phyloP scores from a whole-genome alignment of 169 alveolate genomes.

The Plasmodium yoelii region DNA sequence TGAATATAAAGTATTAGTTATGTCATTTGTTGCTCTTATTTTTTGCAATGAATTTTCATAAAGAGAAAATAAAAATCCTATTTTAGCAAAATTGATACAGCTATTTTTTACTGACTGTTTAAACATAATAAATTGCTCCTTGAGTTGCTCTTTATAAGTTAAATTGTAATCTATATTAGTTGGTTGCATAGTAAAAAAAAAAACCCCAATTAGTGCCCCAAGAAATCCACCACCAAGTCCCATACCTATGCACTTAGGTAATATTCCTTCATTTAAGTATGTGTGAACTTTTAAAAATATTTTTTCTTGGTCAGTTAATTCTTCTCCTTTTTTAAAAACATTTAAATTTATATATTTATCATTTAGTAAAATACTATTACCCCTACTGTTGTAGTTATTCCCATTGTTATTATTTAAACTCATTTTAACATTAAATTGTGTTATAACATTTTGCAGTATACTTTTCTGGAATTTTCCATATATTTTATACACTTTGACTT shows the following conservation, averaged over 20 bases:
- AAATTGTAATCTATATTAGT: constrained; percentile 63
- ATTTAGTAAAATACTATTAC: constrained; percentile 15
- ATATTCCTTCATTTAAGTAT: constrained; percentile 58
- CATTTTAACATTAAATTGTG: constrained; percentile 15
- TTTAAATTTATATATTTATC: constrained; percentile 67
- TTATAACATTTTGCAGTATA: neutral
- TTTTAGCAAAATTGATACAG: constrained; percentile 57
- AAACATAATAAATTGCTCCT: constrained; percentile 58
- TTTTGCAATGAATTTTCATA: constrained; percentile 62
- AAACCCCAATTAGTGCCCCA: constrained; percentile 50
- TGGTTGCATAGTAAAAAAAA: constrained; percentile 72
- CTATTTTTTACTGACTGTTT: constrained; percentile 63
- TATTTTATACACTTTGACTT: neutral
- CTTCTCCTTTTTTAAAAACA: constrained; percentile 71
- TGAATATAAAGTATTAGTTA: constrained; percentile 82
- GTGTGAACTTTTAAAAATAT: constrained; percentile 60
- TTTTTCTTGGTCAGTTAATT: constrained; percentile 51
- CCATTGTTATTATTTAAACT: constrained; percentile 35
- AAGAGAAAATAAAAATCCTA: constrained; percentile 43
- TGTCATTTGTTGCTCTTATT: constrained; percentile 81
- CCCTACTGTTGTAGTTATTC: constrained; percentile 16
- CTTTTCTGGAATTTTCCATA: neutral
- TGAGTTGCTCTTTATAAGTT: constrained; percentile 54
- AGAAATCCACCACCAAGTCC: constrained; percentile 74
- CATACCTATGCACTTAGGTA: constrained; percentile 74